Base-by-base conservation (phyloP, 108 stramenopile genomes). In the Cyclostephanos invisitatus region DNA sequence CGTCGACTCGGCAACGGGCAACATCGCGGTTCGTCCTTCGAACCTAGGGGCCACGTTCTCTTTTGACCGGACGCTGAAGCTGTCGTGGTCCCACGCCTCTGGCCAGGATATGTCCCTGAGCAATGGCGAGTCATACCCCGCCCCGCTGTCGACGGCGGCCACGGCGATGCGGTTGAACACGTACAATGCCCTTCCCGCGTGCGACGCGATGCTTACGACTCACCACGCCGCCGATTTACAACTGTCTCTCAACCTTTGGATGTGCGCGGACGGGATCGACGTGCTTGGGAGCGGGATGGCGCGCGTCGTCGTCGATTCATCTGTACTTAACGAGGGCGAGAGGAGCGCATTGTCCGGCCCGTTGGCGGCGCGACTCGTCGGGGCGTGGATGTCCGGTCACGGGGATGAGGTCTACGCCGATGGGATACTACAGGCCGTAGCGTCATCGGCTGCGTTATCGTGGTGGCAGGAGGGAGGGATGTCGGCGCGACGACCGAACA, bases 191-290 rank as follows among this genome's bases (percentile, higher is more conserved):
- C 72, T 94, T 5, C 91, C 89, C 7, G 78, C 77, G 3, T 84
- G 73, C 21, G 93, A 94, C 75, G 53, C 57, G 18, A 63, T 90
- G 53, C 36, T 72, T 10, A 69, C 56, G 25, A 86, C 82, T 67
- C 62, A 74, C 47, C 90, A 81, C 70, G 46, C 77, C 12, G 88
- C 89, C 46, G 89, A 94, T 74, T 28, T 94, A 29, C 89, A 94
- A 62, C 50, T 94, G 36, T 67, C 89, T 4, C 69, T 94, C 37
- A 90, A 90, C 68, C 61, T 94, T 22, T 94, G 93, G 93, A 77
- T 94, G 72, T 94, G 93, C 77, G 93, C 82, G 12, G 93, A 94
- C 78, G 93, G 93, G 7, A 89, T 94, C 36, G 90, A 94, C 69
- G 86, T 94, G 24, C 25, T 83, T 35, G 53, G 18, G 46, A 32